phyloP scores from a whole-genome alignment of 2,329 filamentous ascomycete species.

The Curvularia eragrostidis region DNA sequence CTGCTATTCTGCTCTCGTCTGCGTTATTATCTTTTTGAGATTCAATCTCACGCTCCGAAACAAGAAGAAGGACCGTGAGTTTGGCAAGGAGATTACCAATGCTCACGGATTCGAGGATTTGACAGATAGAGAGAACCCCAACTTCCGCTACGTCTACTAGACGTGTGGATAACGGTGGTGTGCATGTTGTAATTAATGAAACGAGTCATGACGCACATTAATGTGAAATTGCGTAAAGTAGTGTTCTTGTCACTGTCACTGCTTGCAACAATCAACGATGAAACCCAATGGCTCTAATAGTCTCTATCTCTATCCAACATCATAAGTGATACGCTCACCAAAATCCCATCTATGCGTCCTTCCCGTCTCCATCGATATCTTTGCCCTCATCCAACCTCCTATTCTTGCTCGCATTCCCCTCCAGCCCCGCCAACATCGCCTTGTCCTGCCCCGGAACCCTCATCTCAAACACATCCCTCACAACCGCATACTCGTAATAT shows the following conservation, averaged over 20 bases:
- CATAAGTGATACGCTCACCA: background rate
- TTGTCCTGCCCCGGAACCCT: conserved; percentile 53
- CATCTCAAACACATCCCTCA: conserved; percentile 67
- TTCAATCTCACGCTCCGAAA: conserved; percentile 67
- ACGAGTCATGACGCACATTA: background rate
- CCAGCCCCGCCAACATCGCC: conserved; percentile 33
- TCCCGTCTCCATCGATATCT: background rate
- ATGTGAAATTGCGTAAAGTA: background rate
- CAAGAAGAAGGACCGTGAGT: conserved; percentile 60
- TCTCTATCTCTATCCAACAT: background rate
- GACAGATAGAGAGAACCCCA: conserved; percentile 67
- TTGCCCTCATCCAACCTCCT: conserved; percentile 16
- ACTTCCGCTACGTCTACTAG: conserved; percentile 63
- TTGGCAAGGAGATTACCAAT: conserved; percentile 40
- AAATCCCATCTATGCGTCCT: background rate
- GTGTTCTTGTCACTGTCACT: background rate
- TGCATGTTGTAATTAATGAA: background rate
- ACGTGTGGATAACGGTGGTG: background rate
- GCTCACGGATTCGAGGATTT: conserved; percentile 67
- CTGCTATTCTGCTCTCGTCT: conserved; percentile 68
- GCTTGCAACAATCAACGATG: background rate
- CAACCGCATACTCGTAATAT: conserved; percentile 65
- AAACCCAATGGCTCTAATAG: too few species aligned
- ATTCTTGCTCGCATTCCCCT: conserved; percentile 39
- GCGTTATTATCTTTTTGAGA: conserved; percentile 64